Evolutionary conservation across 1,284 basidiomycete species (phyloP), one percentile per base, ranked within the genome.

Genomic region (Austroboletus niveus): DNA sequence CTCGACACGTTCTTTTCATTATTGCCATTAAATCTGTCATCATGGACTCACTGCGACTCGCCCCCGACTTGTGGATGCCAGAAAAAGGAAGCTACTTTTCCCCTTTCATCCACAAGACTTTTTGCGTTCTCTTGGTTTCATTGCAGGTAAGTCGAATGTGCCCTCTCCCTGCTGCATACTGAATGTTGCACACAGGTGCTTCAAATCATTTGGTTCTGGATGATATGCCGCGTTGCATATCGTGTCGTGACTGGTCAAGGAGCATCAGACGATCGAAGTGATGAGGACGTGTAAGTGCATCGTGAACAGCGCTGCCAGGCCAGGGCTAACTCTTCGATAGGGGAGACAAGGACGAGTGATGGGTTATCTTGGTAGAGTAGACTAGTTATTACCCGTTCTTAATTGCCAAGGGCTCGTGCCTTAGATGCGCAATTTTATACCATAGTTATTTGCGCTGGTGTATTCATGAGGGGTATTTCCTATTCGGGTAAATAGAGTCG

Each of bases 241-340:
- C 77, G 84, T 27, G 94, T 96, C 1, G 64, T 96, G 27, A 80
- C 75, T 11, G 92, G 91, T 1, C 71, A 82, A 40, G 87, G 84
- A 3, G 95, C 94, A 1, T 85, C 92, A 43, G 96, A 98, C 63
- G 77, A 76, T 24, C 80, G 94, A 52, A 94, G 90, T 63, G 94
- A 96, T 57, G 89, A 90, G 54, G 76, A 54, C 5, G 55, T 70
- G 83, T 85, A 53, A 64, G 77, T 69, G 27, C 41, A 6, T 51
- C 12, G 24, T 38, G 22, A 8, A 47, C 41, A 9, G 34, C 3
- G 31, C 32, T 22, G 15, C 17, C 17, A 17, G 22, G 34, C 40
- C 31, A 1, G 38, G 3, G 15, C 57, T 68, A 34, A 61, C 34
- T 46, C 24, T 49, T 27, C 11, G 22, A 15, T 56, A 61, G 22